Base-by-base conservation (phyloP, 441 rosid genomes). In the Melastoma candidum region DNA sequence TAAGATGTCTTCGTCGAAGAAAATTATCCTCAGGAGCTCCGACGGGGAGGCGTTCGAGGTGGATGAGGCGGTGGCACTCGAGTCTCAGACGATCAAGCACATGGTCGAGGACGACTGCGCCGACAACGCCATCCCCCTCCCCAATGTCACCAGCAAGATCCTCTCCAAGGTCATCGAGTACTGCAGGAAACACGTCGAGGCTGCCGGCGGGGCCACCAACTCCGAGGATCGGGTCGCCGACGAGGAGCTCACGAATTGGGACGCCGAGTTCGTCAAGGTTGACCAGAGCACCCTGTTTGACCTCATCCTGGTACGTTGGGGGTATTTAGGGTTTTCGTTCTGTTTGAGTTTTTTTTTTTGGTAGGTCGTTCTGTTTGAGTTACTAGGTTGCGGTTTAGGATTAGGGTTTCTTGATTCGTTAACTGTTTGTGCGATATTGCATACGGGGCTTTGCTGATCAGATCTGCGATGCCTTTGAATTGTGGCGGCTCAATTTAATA, bases 271-370 rank as follows among this genome's bases (percentile, higher is more conserved):
- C 66, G 78, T 81, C 73, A 76, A 79, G 46, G 82, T 86, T 52
- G 94, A 90, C 50, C 81, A 74, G 59, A 77, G 68, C 48, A 81
- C 87, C 1, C 82, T 89, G 62, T 85, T 77, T 47, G 93, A 80
- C 39, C 90, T 85, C 59, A 80, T 83, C 43, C 69, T 69, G 77
- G 93, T 81, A 4, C 12, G 73, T 51, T 12, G 12, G 25, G 39
- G 3, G 36, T 29, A 47, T 22, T 8, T 25, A 3, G 17, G 36
- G 12, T 26, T 39, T 11, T 4, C n/a, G 6, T 14, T 7, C 12
- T 11, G 44, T 45, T 47, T 14, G 6, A 12, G 51, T 2, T 47
- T 22, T 24, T 0, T 43, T 36, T 36, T 9, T 9, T 36, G 41
- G 8, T 6, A 4, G 41, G 1, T 6, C 41, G 6, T 3, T 6